These are phyloP conservation scores for Sporothrix pallida DNA, from an alignment of 2,329 filamentous ascomycete species.

Conservation along the genomic window DNA sequence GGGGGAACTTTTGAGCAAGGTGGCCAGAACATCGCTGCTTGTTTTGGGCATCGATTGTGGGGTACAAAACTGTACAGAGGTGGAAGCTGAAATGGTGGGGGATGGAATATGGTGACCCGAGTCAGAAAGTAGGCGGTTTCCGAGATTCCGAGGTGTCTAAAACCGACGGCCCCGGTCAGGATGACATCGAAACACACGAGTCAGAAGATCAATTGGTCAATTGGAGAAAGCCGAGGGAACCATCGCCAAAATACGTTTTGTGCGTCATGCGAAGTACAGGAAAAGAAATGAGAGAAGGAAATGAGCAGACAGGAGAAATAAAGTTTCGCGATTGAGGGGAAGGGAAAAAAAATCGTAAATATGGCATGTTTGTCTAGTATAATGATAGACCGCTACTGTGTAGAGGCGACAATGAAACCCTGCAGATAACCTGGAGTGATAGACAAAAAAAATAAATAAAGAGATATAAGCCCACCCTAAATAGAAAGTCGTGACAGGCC, in stretches of 20 bases:
- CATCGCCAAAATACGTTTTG: too few relatives aligned
- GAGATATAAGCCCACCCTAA: neutral
- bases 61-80: neutral
- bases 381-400: constrained; percentile 1
- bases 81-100: constrained; percentile 7
- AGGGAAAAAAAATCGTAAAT: neutral
- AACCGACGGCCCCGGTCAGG: neutral
- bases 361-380: constrained; percentile 7
- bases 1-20: neutral
- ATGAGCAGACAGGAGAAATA: neutral
- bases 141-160: constrained; percentile 5
- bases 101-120: neutral
- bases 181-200: neutral
- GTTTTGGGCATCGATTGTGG: neutral
- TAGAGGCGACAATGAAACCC: constrained; percentile 22
- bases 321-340: too few relatives aligned
- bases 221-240: neutral
- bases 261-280: too few relatives aligned
- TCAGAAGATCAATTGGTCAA: too few relatives aligned
- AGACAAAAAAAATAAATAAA: constrained; percentile 2
- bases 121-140: constrained; percentile 1
- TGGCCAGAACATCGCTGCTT: neutral
- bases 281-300: too few relatives aligned
- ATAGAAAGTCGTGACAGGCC: constrained; percentile 20
- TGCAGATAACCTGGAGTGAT: neutral